Percentiles rank a stretch among this genome's conserved stretches.
These are phyloP conservation scores for Epichloe festucae DNA, from an alignment of 2,329 filamentous ascomycete genomes.

Conservation along the genomic window DNA sequence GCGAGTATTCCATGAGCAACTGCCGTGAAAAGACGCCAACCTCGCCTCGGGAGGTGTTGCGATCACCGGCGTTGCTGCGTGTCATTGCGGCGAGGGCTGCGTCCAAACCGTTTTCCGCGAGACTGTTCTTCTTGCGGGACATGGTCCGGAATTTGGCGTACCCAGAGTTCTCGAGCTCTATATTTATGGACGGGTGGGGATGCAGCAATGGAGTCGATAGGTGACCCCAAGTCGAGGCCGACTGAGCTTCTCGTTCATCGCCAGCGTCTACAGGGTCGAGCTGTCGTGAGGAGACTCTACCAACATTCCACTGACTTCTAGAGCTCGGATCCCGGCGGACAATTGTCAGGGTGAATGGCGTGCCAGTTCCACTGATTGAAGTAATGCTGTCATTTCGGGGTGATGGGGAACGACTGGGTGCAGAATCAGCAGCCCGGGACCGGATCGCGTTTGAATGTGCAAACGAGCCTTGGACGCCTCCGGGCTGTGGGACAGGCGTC, in stretches of 20 bases:
- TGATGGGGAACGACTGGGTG: conserved; percentile 21
- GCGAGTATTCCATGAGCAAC: conserved; percentile 44
- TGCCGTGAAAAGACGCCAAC: conserved; percentile 35
- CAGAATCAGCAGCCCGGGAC: background rate
- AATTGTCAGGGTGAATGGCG: conserved; percentile 44
- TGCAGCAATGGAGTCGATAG: background rate
- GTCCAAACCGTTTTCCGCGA: conserved; percentile 15
- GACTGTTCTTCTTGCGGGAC: conserved; percentile 22
- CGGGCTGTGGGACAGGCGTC: background rate
- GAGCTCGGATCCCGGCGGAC: conserved; percentile 62
- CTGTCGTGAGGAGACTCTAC: conserved; percentile 45
- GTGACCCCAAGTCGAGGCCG: conserved; percentile 6
- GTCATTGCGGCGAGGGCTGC: conserved; percentile 8
- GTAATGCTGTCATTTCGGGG: conserved; percentile 20
- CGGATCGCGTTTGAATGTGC: background rate
- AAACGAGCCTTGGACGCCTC: background rate
- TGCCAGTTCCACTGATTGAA: conserved; percentile 17
- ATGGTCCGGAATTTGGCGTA: conserved; percentile 45
- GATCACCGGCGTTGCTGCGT: conserved; percentile 3
- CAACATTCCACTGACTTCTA: conserved; percentile 64
- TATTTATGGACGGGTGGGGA: conserved; percentile 31
- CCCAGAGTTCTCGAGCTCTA: conserved; percentile 41
- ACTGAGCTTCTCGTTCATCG: conserved; percentile 11
- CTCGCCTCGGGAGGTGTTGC: conserved; percentile 5
- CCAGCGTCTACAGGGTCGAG: conserved; percentile 21